These are phyloP conservation scores for Solanum boliviense DNA, from an alignment of 257 asterid genomes.

Conservation along the genomic window DNA sequence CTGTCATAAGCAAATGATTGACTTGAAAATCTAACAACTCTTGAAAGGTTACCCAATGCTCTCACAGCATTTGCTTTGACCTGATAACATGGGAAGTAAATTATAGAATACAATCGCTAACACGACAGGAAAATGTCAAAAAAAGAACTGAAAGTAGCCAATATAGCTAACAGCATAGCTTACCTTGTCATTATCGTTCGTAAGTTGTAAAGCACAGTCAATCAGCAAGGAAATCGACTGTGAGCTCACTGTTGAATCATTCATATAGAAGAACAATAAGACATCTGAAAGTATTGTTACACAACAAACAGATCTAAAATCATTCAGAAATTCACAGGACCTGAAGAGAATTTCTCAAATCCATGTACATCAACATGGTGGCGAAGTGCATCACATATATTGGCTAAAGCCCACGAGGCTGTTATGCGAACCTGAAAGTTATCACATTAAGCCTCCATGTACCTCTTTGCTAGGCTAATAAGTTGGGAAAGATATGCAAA, in stretches of 20 bases:
- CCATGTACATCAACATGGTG: slow-evolving; percentile 41
- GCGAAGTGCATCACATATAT: slow-evolving; percentile 75
- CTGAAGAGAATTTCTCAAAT: slow-evolving; percentile 31
- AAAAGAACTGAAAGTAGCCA: background rate
- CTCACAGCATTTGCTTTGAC: slow-evolving; percentile 96
- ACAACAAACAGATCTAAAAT: slow-evolving; percentile 13
- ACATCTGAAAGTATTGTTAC: slow-evolving; percentile 10
- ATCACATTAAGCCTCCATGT: background rate
- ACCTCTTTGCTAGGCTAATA: background rate
- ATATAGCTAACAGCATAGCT: background rate
- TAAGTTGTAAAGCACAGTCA: slow-evolving; percentile 57
- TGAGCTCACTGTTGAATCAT: slow-evolving; percentile 41
- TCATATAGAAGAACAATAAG: slow-evolving; percentile 11
- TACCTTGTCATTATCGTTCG: slow-evolving; percentile 94
- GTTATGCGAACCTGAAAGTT: slow-evolving; percentile 82
- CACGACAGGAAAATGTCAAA: background rate
- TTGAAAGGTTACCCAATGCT: slow-evolving; percentile 84
- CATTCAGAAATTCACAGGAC: slow-evolving; percentile 4
- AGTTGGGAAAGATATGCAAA: background rate
- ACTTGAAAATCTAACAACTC: slow-evolving; percentile 45
- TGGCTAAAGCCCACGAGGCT: slow-evolving; percentile 96
- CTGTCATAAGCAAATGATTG: slow-evolving; percentile 18
- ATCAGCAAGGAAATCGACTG: slow-evolving; percentile 43
- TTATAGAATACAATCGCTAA: background rate
- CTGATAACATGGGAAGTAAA: slow-evolving; percentile 20